A percentile compares a stretch with the other conserved stretches of the same genome.
These are phyloP conservation scores for Mycothermus thermophilus DNA, from an alignment of 495 filamentous ascomycete genomes.

Conservation along the genomic window DNA sequence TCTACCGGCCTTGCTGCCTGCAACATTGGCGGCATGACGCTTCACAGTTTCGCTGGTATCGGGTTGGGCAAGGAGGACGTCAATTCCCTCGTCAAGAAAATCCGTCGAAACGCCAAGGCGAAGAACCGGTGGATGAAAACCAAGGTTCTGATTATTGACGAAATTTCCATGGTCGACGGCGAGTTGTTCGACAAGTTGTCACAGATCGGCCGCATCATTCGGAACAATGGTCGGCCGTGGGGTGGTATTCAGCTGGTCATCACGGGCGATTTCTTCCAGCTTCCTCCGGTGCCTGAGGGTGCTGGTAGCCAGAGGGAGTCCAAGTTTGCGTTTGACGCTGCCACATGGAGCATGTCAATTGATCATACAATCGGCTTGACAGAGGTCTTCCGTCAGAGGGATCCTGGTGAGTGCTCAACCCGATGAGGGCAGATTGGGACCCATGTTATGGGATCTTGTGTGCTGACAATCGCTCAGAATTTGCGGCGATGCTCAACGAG, in stretches of 20 bases:
- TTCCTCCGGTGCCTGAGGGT: slow-evolving; percentile 85
- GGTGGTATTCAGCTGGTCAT: slow-evolving; percentile 93
- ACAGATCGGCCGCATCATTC: slow-evolving; percentile 60
- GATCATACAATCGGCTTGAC: slow-evolving; percentile 93
- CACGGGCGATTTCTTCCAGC: slow-evolving; percentile 94
- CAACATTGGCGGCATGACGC: slow-evolving; percentile 88
- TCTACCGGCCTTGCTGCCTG: slow-evolving; percentile 93
- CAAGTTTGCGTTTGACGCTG: slow-evolving; percentile 87
- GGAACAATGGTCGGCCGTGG: slow-evolving; percentile 84
- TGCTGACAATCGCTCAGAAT: slow-evolving; percentile 36
- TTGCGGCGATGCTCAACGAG: slow-evolving; percentile 91
- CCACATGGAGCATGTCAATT: slow-evolving; percentile 80
- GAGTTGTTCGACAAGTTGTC: slow-evolving; percentile 96
- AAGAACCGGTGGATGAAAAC: slow-evolving; percentile 79
- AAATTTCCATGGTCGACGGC: slow-evolving; percentile 97
- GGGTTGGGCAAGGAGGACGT: slow-evolving; percentile 84
- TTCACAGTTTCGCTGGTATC: slow-evolving; percentile 93
- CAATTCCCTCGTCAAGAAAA: slow-evolving; percentile 75
- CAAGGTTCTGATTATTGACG: slow-evolving; percentile 77
- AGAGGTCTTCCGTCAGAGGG: slow-evolving; percentile 89
- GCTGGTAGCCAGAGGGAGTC: slow-evolving; percentile 43
- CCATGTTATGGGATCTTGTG: background rate
- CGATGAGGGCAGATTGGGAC: no score
- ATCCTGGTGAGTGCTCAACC: slow-evolving; percentile 64
- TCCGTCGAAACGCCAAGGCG: slow-evolving; percentile 77